Evolutionary conservation across 2,329 filamentous ascomycete genomes (phyloP), one percentile per base, ranked within the genome.

Genomic region (Fusarium virguliforme): DNA sequence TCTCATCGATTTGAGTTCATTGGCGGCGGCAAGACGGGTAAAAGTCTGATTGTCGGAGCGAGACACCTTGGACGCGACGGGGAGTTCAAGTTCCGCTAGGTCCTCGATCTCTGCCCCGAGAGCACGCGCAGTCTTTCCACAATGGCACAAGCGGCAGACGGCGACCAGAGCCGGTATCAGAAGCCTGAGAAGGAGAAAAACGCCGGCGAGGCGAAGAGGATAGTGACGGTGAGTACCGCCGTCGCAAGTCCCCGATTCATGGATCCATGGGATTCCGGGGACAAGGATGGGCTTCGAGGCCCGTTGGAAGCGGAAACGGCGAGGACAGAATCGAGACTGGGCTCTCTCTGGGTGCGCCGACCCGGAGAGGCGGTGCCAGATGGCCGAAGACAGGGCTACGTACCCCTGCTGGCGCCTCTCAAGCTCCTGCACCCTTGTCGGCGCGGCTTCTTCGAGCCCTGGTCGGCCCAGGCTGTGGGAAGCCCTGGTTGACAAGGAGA

Each of bases 331-430:
- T 68, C 60, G 63, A 74, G 59, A 62, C 67, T 56, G 58, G 48
- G n/a, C 43, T 30, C 59, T 40, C 34, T 46, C 40, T 48, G 46
- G 28, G 62, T 37, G 32, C 46, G 37, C 41, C 53, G 65, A 74
- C 70, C 70, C 70, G 64, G 63, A 61, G 60, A 65, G 68, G 70
- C 65, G 65, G 70, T 72, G 74, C 74, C 67, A 71, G 71, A 62
- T 62, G 61, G 59, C 67, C 46, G 48, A 64, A 64, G 61, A 62
- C 62, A 67, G 66, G 70, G 71, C 60, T 70, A 67, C 63, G 68
- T 71, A 67, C 57, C 70, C 67, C 69, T 75, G 71, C 64, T 65
- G 67, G 62, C 60, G 63, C 62, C 50, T 63, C 61, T 46, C 60
- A 62, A 71, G 54, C 62, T 40, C 54, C 34, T 56, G 35, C 13